Evolutionary conservation across 2,329 filamentous ascomycete species (phyloP).

Genomic region (Dactylellina haptotyla): DNA sequence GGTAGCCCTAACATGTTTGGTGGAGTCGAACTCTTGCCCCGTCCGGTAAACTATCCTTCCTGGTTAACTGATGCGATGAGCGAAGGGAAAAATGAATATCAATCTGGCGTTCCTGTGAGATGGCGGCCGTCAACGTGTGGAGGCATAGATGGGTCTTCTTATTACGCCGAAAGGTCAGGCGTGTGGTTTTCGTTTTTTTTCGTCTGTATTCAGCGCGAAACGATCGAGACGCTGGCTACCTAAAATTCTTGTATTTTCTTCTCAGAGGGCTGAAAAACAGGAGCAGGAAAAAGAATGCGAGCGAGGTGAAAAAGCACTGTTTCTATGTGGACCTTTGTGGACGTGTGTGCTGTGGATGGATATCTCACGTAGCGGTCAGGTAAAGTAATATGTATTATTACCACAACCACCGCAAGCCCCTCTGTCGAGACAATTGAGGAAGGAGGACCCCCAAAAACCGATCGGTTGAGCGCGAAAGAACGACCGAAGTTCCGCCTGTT

Average conservation of each 20-base stretch:
- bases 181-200: not conserved
- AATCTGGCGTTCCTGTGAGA: constrained; percentile 7
- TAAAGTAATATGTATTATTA: constrained; percentile 13
- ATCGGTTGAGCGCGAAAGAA: constrained; percentile 47
- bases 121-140: constrained; percentile 34
- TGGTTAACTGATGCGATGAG: constrained; percentile 22
- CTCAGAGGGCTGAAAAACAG: too few species aligned
- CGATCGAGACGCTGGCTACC: too few species aligned
- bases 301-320: too few species aligned
- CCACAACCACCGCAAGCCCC: not conserved
- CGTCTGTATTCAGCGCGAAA: too few species aligned
- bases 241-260: too few species aligned
- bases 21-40: constrained; percentile 11
- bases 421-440: constrained; percentile 48
- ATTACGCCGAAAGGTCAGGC: constrained; percentile 6
- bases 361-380: too few species aligned
- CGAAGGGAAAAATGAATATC: not conserved
- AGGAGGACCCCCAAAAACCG: constrained; percentile 38
- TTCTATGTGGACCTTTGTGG: too few species aligned
- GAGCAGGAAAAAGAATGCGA: too few species aligned
- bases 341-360: too few species aligned
- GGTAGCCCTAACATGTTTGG: not conserved
- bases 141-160: not conserved
- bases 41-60: not conserved
- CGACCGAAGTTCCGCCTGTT: constrained; percentile 48